Percentiles rank a stretch among this genome's conserved stretches.
Evolutionary conservation across 2,329 filamentous ascomycete genomes (phyloP).

Genomic region (Orbilia quercus): DNA sequence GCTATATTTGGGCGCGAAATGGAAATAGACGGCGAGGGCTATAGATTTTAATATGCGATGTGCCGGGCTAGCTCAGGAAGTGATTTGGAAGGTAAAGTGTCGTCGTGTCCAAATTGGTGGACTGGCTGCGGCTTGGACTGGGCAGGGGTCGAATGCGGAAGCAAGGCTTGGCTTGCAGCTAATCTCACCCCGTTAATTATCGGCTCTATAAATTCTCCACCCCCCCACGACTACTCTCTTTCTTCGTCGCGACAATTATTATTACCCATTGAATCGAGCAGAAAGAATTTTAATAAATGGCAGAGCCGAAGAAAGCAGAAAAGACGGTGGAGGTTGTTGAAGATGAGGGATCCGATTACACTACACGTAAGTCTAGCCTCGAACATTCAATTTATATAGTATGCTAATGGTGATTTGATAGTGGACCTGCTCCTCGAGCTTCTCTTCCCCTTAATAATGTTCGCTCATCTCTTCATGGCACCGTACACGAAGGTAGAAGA

Average conservation of each 20-base stretch:
- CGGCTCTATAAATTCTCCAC: background rate
- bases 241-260: slow-evolving; percentile 14
- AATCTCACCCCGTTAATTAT: background rate
- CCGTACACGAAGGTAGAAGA: slow-evolving; percentile 99
- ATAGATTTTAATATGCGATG: slow-evolving; percentile 1
- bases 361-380: slow-evolving; percentile 10
- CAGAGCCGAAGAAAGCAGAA: slow-evolving; percentile 19
- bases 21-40: background rate
- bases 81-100: slow-evolving; percentile 20
- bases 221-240: background rate
- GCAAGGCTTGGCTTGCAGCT: slow-evolving; percentile 53
- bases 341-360: slow-evolving; percentile 16
- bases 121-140: slow-evolving; percentile 6
- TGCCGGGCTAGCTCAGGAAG: background rate
- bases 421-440: slow-evolving; percentile 68
- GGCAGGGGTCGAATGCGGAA: slow-evolving; percentile 8
- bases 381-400: background rate
- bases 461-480: slow-evolving; percentile 77
- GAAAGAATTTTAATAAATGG: slow-evolving; percentile 16
- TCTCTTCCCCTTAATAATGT: slow-evolving; percentile 72
- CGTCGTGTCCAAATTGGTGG: slow-evolving; percentile 48
- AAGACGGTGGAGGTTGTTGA: slow-evolving; percentile 25
- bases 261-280: background rate
- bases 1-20: slow-evolving; percentile 2
- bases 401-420: slow-evolving; percentile 22